These are phyloP conservation scores for Fusarium chlamydosporum DNA, from an alignment of 2,329 filamentous ascomycete genomes.

Conservation along the genomic window DNA sequence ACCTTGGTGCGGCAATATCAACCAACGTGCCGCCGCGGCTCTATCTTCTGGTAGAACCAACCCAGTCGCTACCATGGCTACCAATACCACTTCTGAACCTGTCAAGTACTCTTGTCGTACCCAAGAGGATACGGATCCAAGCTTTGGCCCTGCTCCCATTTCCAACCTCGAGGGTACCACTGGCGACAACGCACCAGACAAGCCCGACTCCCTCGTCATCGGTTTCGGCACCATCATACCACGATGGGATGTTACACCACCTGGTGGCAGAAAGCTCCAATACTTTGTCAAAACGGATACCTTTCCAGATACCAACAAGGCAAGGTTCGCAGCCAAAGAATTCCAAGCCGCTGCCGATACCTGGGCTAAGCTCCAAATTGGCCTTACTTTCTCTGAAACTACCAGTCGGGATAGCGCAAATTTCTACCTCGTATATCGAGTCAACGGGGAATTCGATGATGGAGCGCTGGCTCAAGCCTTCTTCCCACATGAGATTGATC, in stretches of 20 bases:
- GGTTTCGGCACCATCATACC: background rate
- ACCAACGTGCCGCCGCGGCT: no score
- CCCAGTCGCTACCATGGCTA: no score
- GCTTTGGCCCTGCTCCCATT: background rate
- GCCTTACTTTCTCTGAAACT: background rate
- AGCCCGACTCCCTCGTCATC: background rate
- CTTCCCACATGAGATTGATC: background rate
- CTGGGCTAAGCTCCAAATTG: background rate
- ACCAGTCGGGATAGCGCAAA: background rate
- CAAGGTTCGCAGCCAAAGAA: background rate
- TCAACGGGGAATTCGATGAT: background rate
- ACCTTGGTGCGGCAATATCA: no score
- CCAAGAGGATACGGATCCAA: background rate
- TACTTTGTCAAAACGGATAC: background rate
- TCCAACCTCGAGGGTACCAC: background rate
- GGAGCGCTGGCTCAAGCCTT: slow-evolving; percentile 1
- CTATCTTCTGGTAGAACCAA: no score
- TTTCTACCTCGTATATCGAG: background rate
- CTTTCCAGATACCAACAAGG: background rate
- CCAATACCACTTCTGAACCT: no score
- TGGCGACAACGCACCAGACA: background rate
- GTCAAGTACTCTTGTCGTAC: background rate
- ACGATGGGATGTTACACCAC: background rate
- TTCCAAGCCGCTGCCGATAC: background rate
- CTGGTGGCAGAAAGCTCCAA: background rate